These are phyloP conservation scores for Solanum pennellii DNA, from an alignment of 257 asterid species.

Conservation along the genomic window DNA sequence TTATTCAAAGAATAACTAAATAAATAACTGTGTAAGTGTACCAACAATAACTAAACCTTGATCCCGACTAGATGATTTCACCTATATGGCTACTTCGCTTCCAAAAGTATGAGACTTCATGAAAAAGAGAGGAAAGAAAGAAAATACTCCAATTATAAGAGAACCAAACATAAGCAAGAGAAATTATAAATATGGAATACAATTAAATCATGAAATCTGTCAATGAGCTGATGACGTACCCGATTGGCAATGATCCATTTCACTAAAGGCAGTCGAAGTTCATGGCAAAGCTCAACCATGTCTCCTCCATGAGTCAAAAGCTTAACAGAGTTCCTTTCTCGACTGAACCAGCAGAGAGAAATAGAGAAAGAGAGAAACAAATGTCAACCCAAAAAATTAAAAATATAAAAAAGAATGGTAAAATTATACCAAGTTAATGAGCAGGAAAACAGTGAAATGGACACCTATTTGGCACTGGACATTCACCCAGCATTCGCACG, in stretches of 20 bases:
- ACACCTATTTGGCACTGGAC: slow-evolving; percentile 50
- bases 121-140: background rate
- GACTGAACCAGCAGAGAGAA: background rate
- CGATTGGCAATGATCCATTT: slow-evolving; percentile 70
- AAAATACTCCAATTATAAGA: background rate
- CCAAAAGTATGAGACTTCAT: background rate
- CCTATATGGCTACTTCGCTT: background rate
- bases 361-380: slow-evolving; percentile 1
- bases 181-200: background rate
- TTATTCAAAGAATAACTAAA: background rate
- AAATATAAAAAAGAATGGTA: background rate
- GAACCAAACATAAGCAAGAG: background rate
- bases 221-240: slow-evolving; percentile 23
- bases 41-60: background rate
- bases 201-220: background rate
- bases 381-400: slow-evolving; percentile 2
- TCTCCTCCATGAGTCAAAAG: slow-evolving; percentile 88
- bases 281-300: slow-evolving; percentile 85
- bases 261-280: slow-evolving; percentile 76
- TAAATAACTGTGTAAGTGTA: background rate
- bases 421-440: background rate
- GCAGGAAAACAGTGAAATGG: background rate
- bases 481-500: slow-evolving; percentile 60
- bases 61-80: background rate
- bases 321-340: slow-evolving; percentile 54